Evolutionary conservation across 2,329 filamentous ascomycete genomes (phyloP), one percentile per base, ranked within the genome.

Genomic region (Monilinia fructigena): DNA sequence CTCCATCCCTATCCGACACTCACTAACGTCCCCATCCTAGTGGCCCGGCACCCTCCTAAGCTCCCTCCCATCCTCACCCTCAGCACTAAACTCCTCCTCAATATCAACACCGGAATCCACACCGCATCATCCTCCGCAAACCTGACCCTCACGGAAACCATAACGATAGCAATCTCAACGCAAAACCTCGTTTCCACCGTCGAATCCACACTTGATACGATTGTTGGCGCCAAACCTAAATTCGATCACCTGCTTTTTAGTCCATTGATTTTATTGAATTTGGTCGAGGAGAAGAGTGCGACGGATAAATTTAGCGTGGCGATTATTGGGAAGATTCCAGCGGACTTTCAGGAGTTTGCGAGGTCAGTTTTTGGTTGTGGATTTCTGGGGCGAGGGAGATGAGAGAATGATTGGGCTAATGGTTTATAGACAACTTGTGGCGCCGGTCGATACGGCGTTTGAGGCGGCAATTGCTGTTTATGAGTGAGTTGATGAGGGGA

Each of bases 401-500:
- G 45, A 47, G 7, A 10, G 18, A 35, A 3, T 8, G 6, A 1
- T 7, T 20, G 20, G 16, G 16, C 20, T 47, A 47, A 47, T 47
- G 45, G 18, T 18, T 23, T 11, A 4, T 55, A 55, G 54, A 11
- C 63, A 58, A 0, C 56, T 84, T 53, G 74, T 79, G 3, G 74
- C 74, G 42, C 75, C 77, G 14, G 79, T 83, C 56, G 73, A 78
- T 67, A 64, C 67, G 48, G 91, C 88, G 88, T 92, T 28, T 76
- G 75, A 0, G 88, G 87, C 72, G 6, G 72, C 75, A 0, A 83
- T 83, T 70, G 71, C 38, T 42, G 23, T n/a, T 56, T 70, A 69
- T 63, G n/a, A 40, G 31, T 4, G 12, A 55, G 20, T 40, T 6
- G 18, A 26, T 18, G 14, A 6, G 5, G 16, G 45, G 45, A 45